These are phyloP conservation scores for Cucurbitaria berberidis DNA, from an alignment of 2,329 filamentous ascomycete species.

Conservation along the genomic window DNA sequence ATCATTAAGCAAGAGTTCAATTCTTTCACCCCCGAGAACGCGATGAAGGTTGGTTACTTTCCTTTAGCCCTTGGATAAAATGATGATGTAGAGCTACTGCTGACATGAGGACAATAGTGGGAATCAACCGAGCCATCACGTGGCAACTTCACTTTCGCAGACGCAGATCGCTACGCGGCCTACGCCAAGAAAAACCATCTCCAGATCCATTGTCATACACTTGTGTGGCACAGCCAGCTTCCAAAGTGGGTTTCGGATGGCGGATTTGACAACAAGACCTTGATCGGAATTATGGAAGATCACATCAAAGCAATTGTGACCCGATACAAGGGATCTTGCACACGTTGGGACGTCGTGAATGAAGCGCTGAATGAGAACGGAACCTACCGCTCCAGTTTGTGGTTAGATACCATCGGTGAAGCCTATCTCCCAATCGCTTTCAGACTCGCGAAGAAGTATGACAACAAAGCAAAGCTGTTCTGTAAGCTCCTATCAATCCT, in stretches of 20 bases:
- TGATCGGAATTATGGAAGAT: constrained; percentile 50
- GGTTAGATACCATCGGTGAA: constrained; percentile 52
- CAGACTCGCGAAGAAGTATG: constrained; percentile 49
- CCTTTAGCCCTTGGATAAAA: too few relatives aligned
- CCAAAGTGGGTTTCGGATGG: constrained; percentile 49
- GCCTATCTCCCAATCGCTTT: constrained; percentile 56
- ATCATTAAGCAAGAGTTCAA: constrained; percentile 40
- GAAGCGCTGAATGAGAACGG: constrained; percentile 51
- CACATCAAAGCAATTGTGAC: constrained; percentile 50
- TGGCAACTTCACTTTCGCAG: constrained; percentile 48
- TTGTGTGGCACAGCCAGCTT: constrained; percentile 52
- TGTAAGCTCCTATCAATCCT: constrained; percentile 26
- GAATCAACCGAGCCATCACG: constrained; percentile 47
- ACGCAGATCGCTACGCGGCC: constrained; percentile 44
- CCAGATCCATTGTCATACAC: constrained; percentile 48
- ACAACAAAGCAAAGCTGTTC: constrained; percentile 53
- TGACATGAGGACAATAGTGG: too few relatives aligned
- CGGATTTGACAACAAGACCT: constrained; percentile 48
- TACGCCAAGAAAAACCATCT: constrained; percentile 46
- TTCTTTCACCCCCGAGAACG: constrained; percentile 32
- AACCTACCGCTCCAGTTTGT: constrained; percentile 52
- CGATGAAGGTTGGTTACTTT: too few relatives aligned
- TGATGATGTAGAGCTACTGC: too few relatives aligned
- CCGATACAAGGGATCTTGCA: constrained; percentile 49
- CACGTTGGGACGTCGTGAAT: constrained; percentile 51